A percentile compares a stretch with the other conserved stretches of the same genome.
These are phyloP conservation scores for Lachnellula subtilissima DNA, from an alignment of 2,329 filamentous ascomycete genomes.

Conservation along the genomic window DNA sequence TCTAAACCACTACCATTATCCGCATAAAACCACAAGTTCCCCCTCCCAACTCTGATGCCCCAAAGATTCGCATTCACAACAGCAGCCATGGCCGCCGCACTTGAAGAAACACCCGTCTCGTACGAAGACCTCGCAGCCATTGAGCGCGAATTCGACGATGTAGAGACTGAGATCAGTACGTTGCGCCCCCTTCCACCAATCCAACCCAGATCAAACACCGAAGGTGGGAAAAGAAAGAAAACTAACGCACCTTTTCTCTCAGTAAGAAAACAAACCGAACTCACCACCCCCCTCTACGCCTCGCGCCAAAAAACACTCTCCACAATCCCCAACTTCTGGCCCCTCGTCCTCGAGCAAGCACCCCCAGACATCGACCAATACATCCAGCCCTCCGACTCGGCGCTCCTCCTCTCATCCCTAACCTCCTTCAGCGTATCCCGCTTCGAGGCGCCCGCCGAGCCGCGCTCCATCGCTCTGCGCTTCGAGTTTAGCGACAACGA, in stretches of 20 bases:
- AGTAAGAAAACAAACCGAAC: conserved; percentile 70
- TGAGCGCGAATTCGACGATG: conserved; percentile 78
- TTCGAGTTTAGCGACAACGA: conserved; percentile 80
- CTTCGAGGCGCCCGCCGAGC: conserved; percentile 72
- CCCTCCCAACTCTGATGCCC: conserved; percentile 16
- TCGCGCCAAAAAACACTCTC: conserved; percentile 67
- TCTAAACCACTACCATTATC: neutral
- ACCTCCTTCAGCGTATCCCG: conserved; percentile 67
- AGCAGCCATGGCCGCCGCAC: conserved; percentile 31
- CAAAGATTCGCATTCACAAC: conserved; percentile 27
- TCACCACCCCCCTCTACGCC: conserved; percentile 67
- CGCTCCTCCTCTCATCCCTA: conserved; percentile 65
- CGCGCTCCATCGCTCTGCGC: conserved; percentile 70
- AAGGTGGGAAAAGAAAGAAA: no score
- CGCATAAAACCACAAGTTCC: neutral
- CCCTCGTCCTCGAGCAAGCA: conserved; percentile 84
- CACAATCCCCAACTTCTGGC: conserved; percentile 86
- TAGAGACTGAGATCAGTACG: conserved; percentile 78
- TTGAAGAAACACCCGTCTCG: conserved; percentile 44
- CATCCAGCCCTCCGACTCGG: conserved; percentile 76
- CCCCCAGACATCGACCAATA: conserved; percentile 83
- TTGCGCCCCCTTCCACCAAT: neutral
- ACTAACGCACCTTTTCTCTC: conserved; percentile 1
- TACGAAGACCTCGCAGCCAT: conserved; percentile 77
- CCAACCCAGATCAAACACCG: neutral